Conservation (phyloP, 495 filamentous ascomycete genomes). For the Pseudoneurospora amorphoporcata region DNA sequence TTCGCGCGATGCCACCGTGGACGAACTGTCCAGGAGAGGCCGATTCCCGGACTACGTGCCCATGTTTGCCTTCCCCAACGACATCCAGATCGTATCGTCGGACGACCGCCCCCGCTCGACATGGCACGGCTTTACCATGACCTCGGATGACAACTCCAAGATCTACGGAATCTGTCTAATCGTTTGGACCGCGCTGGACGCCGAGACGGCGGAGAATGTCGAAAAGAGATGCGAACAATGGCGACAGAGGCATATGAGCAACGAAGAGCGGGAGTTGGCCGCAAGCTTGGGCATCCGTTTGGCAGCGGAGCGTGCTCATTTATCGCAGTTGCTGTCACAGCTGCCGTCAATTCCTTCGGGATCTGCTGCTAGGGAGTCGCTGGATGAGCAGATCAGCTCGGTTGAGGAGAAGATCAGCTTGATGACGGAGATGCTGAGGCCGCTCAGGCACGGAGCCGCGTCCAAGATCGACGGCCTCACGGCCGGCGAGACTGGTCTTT, state of each 20-base stretch:
- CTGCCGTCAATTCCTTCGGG: slow-evolving; percentile 72
- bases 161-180: slow-evolving; percentile 87
- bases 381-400: slow-evolving; percentile 90
- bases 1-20: slow-evolving; percentile 61
- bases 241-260: slow-evolving; percentile 90
- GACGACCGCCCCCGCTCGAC: slow-evolving; percentile 88
- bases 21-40: slow-evolving; percentile 70
- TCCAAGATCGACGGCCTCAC: slow-evolving; percentile 96
- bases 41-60: slow-evolving; percentile 94
- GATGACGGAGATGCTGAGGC: slow-evolving; percentile 91
- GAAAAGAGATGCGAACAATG: slow-evolving; percentile 90
- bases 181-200: slow-evolving; percentile 82
- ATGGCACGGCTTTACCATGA: slow-evolving; percentile 99
- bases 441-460: slow-evolving; percentile 85
- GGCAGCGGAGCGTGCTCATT: slow-evolving; percentile 78
- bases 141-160: slow-evolving; percentile 78
- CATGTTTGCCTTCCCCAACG: slow-evolving; percentile 98
- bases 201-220: slow-evolving; percentile 71
- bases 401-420: slow-evolving; percentile 95
- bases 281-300: slow-evolving; percentile 85
- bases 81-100: slow-evolving; percentile 90
- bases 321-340: slow-evolving; percentile 76
- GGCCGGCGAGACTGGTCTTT: slow-evolving; percentile 90
- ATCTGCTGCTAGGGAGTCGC: slow-evolving; percentile 63
- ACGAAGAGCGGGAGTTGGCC: slow-evolving; percentile 88